Percentiles rank a stretch among this genome's conserved stretches.
Evolutionary conservation across 2,329 filamentous ascomycete species (phyloP).

Genomic region (Neonectria coccinea): DNA sequence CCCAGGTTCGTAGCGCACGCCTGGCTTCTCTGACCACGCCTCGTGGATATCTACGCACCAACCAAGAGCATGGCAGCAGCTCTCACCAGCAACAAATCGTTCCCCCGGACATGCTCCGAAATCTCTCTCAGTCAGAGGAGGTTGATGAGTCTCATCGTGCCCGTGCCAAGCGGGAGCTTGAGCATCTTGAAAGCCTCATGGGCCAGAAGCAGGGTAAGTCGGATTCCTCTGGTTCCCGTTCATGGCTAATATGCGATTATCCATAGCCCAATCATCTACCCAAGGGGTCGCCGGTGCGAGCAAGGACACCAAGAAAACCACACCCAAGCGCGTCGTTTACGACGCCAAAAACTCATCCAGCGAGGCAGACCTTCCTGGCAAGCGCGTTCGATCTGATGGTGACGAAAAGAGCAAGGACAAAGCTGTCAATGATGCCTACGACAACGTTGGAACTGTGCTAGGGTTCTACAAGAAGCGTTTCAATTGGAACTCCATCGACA

Average conservation of each 20-base stretch:
- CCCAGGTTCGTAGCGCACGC: constrained; percentile 49
- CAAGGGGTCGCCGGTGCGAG: constrained; percentile 40
- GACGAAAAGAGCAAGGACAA: constrained; percentile 55
- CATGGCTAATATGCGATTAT: background rate
- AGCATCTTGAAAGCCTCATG: constrained; percentile 50
- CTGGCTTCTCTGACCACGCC: constrained; percentile 51
- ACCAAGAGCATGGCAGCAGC: constrained; percentile 5
- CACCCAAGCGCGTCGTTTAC: constrained; percentile 58
- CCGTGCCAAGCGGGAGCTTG: constrained; percentile 54
- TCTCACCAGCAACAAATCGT: constrained; percentile 49
- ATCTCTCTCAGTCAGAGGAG: constrained; percentile 52
- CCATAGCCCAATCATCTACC: constrained; percentile 12
- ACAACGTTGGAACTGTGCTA: constrained; percentile 62
- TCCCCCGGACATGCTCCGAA: constrained; percentile 54
- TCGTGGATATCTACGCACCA: constrained; percentile 42
- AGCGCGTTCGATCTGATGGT: constrained; percentile 57
- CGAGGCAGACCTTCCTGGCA: constrained; percentile 56
- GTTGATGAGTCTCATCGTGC: constrained; percentile 54
- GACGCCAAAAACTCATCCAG: constrained; percentile 55
- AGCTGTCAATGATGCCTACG: constrained; percentile 61
- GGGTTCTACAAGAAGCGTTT: constrained; percentile 64
- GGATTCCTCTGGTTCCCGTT: background rate
- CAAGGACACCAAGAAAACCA: constrained; percentile 37
- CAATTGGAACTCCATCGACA: constrained; percentile 64
- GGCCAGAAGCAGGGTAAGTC: constrained; percentile 43